Evolutionary conservation across 73 alveolate species (phyloP), one percentile per base, ranked within the genome.

Genomic region (Tetrahymena borealis): DNA sequence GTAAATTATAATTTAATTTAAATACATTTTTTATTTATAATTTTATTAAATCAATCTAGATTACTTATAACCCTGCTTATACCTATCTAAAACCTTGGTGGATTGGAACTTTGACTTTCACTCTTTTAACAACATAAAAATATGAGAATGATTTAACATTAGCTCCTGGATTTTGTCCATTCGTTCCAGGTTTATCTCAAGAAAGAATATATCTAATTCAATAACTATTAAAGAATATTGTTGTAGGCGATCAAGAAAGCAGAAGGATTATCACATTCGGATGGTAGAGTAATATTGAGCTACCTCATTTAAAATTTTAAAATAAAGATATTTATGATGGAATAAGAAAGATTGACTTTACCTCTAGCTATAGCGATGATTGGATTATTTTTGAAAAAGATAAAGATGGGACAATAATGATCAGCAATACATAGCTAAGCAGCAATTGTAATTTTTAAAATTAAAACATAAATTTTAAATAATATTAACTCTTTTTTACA

Each of bases 11-110:
- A 9, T 39, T 39, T 9, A 39, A 39, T 39, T 39, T 39, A 39
- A 39, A 39, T 9, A 39, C 7, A 39, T 9, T 39, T 39, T 12
- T n/a, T n/a, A n/a, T n/a, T n/a, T n/a, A n/a, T n/a, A n/a, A n/a
- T n/a, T n/a, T n/a, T n/a, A n/a, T n/a, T n/a, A n/a, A n/a, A n/a
- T n/a, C n/a, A n/a, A n/a, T n/a, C 28, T n/a, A 60, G 85, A 16
- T 60, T 18, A 90, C 93, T n/a, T 90, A n/a, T 90, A 90, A 90
- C 33, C 93, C 93, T 18, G 93, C 93, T 38, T 90, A 16, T 11
- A 18, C 93, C n/a, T 90, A 90, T 36, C 77, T 90, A 32, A 33
- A 42, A 38, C 93, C 93, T 90, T 90, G 93, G 93, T 90, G 78
- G 78, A 38, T 90, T n/a, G 93, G 93, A 15, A 39, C 93, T 2